Evolutionary conservation across 1,284 basidiomycete genomes (phyloP).

Genomic region (Sporisorium exsertum): DNA sequence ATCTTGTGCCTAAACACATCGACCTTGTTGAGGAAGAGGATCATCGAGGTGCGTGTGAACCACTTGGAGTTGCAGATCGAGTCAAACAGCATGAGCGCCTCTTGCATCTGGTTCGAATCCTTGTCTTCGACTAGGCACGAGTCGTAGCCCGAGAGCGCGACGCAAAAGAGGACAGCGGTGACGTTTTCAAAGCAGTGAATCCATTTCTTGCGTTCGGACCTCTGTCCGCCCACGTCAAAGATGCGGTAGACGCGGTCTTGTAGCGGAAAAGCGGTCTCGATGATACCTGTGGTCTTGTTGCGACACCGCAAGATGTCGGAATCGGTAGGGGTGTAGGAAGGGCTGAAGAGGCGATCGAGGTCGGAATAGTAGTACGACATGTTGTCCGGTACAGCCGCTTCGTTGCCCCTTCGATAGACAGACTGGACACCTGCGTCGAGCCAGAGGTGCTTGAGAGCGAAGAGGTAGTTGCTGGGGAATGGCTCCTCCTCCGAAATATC

Average conservation of each 20-base stretch:
- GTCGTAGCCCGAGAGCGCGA: conserved; percentile 88
- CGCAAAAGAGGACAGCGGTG: conserved; percentile 86
- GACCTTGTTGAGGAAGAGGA: conserved; percentile 75
- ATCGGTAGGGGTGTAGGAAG: conserved; percentile 78
- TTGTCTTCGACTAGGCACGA: conserved; percentile 92
- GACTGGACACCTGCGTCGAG: conserved; percentile 79
- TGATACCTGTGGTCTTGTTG: conserved; percentile 90
- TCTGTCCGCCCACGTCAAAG: conserved; percentile 91
- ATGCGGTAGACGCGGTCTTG: conserved; percentile 72
- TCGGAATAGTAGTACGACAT: conserved; percentile 77
- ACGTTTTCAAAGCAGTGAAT: conserved; percentile 71
- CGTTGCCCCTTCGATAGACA: conserved; percentile 81
- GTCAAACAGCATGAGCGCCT: conserved; percentile 94
- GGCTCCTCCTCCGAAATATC: conserved; percentile 78
- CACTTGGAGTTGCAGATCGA: conserved; percentile 95
- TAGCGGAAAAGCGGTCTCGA: conserved; percentile 84
- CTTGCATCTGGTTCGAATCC: conserved; percentile 95
- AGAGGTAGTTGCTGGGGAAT: conserved; percentile 77
- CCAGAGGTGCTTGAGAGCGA: conserved; percentile 82
- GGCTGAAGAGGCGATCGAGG: conserved; percentile 82
- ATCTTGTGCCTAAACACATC: conserved; percentile 90
- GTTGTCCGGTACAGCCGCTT: conserved; percentile 88
- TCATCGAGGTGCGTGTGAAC: conserved; percentile 92
- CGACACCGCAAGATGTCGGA: conserved; percentile 83
- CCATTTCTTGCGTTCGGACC: conserved; percentile 83